phyloP scores from a whole-genome alignment of 2,329 filamentous ascomycete species.

The Chaetomium globosum region DNA sequence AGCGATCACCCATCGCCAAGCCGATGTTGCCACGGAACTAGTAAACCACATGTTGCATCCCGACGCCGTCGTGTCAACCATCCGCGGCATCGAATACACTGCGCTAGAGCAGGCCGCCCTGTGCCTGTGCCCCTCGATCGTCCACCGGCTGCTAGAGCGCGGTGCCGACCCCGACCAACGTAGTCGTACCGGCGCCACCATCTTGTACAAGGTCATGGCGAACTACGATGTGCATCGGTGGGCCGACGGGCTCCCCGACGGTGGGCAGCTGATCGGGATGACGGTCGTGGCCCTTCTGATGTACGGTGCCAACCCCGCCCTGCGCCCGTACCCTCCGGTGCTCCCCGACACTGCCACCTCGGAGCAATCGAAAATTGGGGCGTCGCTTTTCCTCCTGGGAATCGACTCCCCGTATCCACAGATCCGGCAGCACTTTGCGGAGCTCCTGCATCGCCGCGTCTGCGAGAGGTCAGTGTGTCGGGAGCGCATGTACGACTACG shows the following conservation, averaged over 20 bases:
- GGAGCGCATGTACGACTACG: not conserved
- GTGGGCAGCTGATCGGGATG: not conserved
- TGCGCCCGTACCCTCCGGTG: not conserved
- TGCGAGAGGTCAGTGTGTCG: not conserved
- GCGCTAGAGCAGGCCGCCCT: constrained; percentile 3
- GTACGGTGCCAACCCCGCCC: constrained; percentile 11
- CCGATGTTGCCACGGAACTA: not conserved
- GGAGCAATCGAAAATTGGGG: not conserved
- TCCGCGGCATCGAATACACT: not conserved
- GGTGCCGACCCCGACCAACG: constrained; percentile 8
- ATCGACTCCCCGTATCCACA: not conserved
- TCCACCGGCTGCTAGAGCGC: not conserved
- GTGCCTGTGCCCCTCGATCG: not conserved
- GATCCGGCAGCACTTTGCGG: constrained; percentile 5
- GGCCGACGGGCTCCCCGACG: not conserved
- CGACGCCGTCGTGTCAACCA: not conserved
- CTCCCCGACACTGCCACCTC: no score
- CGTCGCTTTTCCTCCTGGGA: not conserved
- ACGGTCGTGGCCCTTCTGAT: not conserved
- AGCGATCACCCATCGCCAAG: not conserved
- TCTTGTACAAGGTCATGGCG: not conserved
- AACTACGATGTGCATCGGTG: not conserved
- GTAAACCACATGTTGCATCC: not conserved
- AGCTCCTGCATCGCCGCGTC: not conserved
- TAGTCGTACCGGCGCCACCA: not conserved